A percentile compares a stretch with the other conserved stretches of the same genome.
Evolutionary conservation across 129 eudicot species (phyloP).

Genomic region (Sambucus nigra): DNA sequence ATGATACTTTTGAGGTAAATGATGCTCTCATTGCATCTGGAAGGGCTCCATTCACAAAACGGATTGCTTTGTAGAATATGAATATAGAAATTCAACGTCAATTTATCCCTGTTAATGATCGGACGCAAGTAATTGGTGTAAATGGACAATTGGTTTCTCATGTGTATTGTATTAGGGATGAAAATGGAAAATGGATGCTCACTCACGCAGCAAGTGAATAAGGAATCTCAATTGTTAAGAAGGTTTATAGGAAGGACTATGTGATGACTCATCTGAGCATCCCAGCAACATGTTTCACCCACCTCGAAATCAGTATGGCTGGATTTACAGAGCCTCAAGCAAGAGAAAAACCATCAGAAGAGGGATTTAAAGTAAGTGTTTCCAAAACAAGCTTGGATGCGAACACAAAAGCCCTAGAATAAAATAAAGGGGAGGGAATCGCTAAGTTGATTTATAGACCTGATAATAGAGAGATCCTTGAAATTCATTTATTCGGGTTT

Average conservation of each 20-base stretch:
- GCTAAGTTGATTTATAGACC: slow-evolving; percentile 98
- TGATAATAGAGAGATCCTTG: slow-evolving; percentile 96
- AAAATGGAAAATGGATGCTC: slow-evolving; percentile 97
- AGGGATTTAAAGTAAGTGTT: slow-evolving; percentile 83
- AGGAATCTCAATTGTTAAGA: slow-evolving; percentile 99
- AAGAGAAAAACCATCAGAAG: slow-evolving; percentile 90
- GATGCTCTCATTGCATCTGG: slow-evolving; percentile 99
- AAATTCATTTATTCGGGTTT: slow-evolving; percentile 92
- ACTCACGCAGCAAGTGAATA: slow-evolving; percentile 99
- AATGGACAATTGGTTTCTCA: slow-evolving; percentile 88
- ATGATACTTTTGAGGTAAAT: slow-evolving; percentile 93
- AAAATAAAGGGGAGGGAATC: slow-evolving; percentile 97
- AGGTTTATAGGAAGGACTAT: slow-evolving; percentile 78
- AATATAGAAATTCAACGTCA: slow-evolving; percentile 96
- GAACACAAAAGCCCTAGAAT: slow-evolving; percentile 98
- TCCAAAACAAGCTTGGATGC: slow-evolving; percentile 98
- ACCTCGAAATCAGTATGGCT: slow-evolving; percentile 99
- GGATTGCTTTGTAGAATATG: slow-evolving; percentile 91
- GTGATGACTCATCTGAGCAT: slow-evolving; percentile 89
- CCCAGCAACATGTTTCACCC: slow-evolving; percentile 99
- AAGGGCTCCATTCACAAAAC: slow-evolving; percentile 90
- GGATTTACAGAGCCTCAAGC: slow-evolving; percentile 99
- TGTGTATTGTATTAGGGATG: slow-evolving; percentile 98
- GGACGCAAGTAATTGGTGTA: slow-evolving; percentile 88
- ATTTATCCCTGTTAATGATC: slow-evolving; percentile 89